Base-by-base conservation (phyloP, 2,329 filamentous ascomycete genomes). In the Calonectria hawksworthii region DNA sequence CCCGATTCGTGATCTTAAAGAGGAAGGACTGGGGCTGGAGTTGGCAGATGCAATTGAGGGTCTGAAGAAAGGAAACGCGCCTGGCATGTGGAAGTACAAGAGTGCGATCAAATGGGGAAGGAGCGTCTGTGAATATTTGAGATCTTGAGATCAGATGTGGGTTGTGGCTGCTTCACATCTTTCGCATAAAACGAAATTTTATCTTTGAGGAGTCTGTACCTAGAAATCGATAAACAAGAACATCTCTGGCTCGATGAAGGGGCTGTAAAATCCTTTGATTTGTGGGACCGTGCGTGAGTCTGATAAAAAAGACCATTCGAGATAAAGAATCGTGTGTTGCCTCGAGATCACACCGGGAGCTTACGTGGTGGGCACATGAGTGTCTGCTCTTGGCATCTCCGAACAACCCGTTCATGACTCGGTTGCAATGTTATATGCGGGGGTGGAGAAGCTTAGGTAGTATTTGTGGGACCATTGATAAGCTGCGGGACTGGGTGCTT, bases 41-140 rank as follows among this genome's bases (percentile, higher is more conserved):
- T 80, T 91, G 13, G 89, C 89, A 0, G 86, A 89, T 52, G 89
- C 89, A 0, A 88, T 91, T 32, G 87, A 90, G 72, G 90, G 89
- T 0, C 77, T 91, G 63, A 84, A 85, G 70, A 74, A 74, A 18
- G 89, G 89, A 3, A 91, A 91, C 74, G 88, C 88, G 0, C 88
- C 88, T 0, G 88, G 85, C 0, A 90, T 91, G 88, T 89, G 87
- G 85, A 81, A 77, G 32, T 91, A 91, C 80, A 91, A 91, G 76
- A 86, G 87, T 1, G 85, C 83, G 0, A 80, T 85, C 38, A 83
- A 86, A 13, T 90, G 89, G 89, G 88, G 86, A 0, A 85, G 84
- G 77, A 82, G 82, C n/a, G 86, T 89, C 0, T 88, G 86, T 76
- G 83, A 86, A 61, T 90, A 88, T 80, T 75, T 91, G 72, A 83